phyloP scores from a whole-genome alignment of 2,329 filamentous ascomycete genomes.

The Diaporthe helianthi region DNA sequence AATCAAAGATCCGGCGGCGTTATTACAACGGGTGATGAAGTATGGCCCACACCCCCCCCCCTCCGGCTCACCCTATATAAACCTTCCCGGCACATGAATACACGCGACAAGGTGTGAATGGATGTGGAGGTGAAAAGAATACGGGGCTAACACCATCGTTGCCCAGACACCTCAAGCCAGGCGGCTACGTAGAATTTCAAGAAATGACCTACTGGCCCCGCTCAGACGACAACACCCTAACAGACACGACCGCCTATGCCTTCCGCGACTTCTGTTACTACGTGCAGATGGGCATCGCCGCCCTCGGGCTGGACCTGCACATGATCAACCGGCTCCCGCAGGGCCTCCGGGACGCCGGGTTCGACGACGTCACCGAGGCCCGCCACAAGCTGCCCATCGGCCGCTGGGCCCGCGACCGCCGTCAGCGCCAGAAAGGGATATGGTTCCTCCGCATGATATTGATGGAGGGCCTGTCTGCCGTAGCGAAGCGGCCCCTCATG shows the following conservation, averaged over 20 bases:
- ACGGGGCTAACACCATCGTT: background rate
- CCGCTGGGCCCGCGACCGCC: constrained; percentile 52
- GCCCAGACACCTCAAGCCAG: constrained; percentile 57
- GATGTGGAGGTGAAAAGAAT: too few relatives aligned
- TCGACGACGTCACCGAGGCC: constrained; percentile 45
- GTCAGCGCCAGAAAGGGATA: constrained; percentile 53
- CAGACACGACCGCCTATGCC: constrained; percentile 50
- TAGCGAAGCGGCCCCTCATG: constrained; percentile 42
- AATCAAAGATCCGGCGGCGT: constrained; percentile 48
- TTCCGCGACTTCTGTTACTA: constrained; percentile 54
- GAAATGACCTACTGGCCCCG: constrained; percentile 52
- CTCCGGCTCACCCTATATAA: too few relatives aligned
- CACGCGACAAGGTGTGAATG: background rate
- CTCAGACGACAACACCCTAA: constrained; percentile 54
- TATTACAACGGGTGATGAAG: constrained; percentile 53
- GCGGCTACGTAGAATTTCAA: constrained; percentile 58
- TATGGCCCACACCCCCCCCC: too few relatives aligned
- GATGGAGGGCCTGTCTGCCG: constrained; percentile 44
- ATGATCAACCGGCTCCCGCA: constrained; percentile 46
- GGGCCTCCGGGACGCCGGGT: constrained; percentile 51
- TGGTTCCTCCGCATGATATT: constrained; percentile 51
- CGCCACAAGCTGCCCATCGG: constrained; percentile 56
- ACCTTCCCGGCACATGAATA: background rate
- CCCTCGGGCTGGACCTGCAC: constrained; percentile 51
- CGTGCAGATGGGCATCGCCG: constrained; percentile 49